Evolutionary conservation across 1,139 yeast genomes (phyloP).

Genomic region (Zhuliangozyma blackwelliae): DNA sequence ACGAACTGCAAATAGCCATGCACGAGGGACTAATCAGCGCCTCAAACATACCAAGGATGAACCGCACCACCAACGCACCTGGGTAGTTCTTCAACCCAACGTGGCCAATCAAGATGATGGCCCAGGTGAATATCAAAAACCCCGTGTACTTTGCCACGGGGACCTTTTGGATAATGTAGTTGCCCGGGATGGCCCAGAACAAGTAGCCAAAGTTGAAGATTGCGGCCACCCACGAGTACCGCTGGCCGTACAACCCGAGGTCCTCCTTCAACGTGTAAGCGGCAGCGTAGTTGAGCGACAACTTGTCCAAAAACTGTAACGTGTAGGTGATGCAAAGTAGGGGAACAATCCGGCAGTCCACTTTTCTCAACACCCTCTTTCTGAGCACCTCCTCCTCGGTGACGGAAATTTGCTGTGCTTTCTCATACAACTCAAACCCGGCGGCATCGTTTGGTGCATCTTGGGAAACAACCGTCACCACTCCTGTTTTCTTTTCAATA

Average conservation of each 20-base stretch:
- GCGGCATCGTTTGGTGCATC: constrained; percentile 8
- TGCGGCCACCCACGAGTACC: constrained; percentile 51
- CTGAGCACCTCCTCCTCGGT: constrained; percentile 22
- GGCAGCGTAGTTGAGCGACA: constrained; percentile 37
- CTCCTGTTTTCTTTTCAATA: not conserved
- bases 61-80: constrained; percentile 46
- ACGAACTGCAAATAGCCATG: constrained; percentile 21
- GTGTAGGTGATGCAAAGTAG: constrained; percentile 44
- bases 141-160: constrained; percentile 54
- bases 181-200: constrained; percentile 51
- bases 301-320: constrained; percentile 48
- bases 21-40: constrained; percentile 32
- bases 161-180: constrained; percentile 45
- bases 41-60: constrained; percentile 37
- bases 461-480: too few relatives aligned
- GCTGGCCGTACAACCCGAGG: constrained; percentile 18
- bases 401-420: constrained; percentile 22
- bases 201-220: constrained; percentile 53
- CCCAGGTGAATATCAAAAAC: constrained; percentile 46
- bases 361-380: constrained; percentile 26
- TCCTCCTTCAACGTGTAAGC: constrained; percentile 22
- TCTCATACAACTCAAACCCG: constrained; percentile 27
- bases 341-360: constrained; percentile 41
- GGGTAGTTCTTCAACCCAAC: constrained; percentile 43
- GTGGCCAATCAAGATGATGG: constrained; percentile 45